phyloP scores from a whole-genome alignment of 148 eudicot species.

The Chenopodium album region DNA sequence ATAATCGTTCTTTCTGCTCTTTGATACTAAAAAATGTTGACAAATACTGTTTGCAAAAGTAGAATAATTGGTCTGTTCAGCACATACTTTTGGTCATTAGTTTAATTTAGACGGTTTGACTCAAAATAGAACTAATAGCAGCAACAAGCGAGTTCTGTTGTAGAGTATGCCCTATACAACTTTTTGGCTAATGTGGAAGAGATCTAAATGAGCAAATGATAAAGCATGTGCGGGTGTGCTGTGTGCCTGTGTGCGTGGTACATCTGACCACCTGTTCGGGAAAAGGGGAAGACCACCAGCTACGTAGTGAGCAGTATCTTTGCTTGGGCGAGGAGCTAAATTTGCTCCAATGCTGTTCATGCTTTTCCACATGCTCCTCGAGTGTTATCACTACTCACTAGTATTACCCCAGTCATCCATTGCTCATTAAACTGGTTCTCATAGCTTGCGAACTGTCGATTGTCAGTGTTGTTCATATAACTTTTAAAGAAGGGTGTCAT shows the following conservation, averaged over 20 bases:
- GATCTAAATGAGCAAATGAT: neutral
- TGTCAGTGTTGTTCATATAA: neutral
- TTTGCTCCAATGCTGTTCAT: neutral
- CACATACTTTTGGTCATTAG: neutral
- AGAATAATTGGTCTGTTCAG: neutral
- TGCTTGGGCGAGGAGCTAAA: neutral
- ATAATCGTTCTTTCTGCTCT: neutral
- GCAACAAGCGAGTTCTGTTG: neutral
- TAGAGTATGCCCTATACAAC: too few relatives aligned
- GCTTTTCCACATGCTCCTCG: neutral
- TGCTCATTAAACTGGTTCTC: neutral
- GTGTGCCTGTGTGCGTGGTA: neutral
- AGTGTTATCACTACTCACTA: too few relatives aligned
- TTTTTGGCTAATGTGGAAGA: neutral
- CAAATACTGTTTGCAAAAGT: neutral
- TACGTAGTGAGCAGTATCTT: neutral
- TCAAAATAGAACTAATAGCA: neutral
- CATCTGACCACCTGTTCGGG: too few relatives aligned
- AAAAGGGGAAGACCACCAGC: too few relatives aligned
- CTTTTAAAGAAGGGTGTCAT: too few relatives aligned
- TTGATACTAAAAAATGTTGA: neutral
- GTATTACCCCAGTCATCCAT: neutral
- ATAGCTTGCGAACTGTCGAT: neutral
- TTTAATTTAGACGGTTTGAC: neutral
- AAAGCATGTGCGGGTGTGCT: neutral